Conservation (phyloP, 805 yeast genomes). For the Metschnikowia kofuensis region DNA sequence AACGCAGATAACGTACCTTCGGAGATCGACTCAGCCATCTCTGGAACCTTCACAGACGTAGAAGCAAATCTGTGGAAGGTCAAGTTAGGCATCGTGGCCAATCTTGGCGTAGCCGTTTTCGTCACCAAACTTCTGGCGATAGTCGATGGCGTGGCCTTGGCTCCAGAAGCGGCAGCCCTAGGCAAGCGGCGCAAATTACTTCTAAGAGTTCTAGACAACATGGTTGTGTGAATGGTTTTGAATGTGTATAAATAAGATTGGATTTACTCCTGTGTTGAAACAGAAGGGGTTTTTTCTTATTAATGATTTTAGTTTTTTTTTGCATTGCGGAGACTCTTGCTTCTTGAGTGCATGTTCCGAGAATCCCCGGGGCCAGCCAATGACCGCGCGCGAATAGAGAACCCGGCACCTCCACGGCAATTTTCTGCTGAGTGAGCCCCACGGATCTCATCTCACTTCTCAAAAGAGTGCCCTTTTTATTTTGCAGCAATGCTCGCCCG, state of each 20-base stretch:
- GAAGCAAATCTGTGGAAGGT: slow-evolving; percentile 38
- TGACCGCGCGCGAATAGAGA: slow-evolving; percentile 16
- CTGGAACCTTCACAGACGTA: slow-evolving; percentile 81
- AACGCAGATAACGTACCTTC: slow-evolving; percentile 85
- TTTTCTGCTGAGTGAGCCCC: no score
- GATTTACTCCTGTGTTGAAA: slow-evolving; percentile 2
- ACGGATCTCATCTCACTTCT: no score
- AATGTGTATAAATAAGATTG: background rate
- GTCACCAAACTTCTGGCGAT: slow-evolving; percentile 21
- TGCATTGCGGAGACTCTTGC: slow-evolving; percentile 1
- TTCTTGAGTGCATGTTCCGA: slow-evolving; percentile 13
- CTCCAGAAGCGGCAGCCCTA: slow-evolving; percentile 11
- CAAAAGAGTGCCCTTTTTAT: no score
- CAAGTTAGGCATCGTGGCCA: slow-evolving; percentile 17
- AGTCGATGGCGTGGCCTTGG: slow-evolving; percentile 13
- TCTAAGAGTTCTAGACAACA: slow-evolving; percentile 36
- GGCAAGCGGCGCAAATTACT: slow-evolving; percentile 28
- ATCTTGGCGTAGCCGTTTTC: slow-evolving; percentile 4
- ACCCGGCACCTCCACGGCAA: no score
- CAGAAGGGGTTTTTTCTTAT: background rate
- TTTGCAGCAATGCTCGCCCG: no score
- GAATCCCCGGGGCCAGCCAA: slow-evolving; percentile 19
- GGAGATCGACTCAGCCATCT: slow-evolving; percentile 97
- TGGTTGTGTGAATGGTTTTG: slow-evolving; percentile 7
- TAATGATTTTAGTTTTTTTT: background rate